Percentiles rank a stretch among this genome's conserved stretches.
These are phyloP conservation scores for Coemansia sp. DNA, from an alignment of 192 early-diverging fungal genomes.

Conservation along the genomic window DNA sequence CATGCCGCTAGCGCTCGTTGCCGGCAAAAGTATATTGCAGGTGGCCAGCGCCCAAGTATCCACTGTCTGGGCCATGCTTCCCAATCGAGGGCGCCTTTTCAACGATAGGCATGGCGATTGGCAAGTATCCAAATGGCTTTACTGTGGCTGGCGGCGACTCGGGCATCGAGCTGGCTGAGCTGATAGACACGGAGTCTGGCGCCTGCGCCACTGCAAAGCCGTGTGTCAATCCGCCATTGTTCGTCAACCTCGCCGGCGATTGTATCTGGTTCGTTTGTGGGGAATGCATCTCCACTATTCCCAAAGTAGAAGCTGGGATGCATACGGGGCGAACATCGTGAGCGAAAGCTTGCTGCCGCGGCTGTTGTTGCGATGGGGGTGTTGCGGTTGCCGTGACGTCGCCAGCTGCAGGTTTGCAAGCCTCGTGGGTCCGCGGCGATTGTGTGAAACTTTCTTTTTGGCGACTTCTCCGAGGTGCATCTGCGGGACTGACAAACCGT, in stretches of 20 bases:
- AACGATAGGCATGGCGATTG: constrained; percentile 5
- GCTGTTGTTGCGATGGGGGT: neutral
- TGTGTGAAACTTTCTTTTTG: neutral
- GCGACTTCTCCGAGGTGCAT: neutral
- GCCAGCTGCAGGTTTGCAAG: neutral
- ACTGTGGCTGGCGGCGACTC: constrained; percentile 13
- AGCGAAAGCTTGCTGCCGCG: neutral
- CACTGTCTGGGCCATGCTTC: neutral
- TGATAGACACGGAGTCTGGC: constrained; percentile 15
- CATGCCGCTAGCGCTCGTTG: neutral
- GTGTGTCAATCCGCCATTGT: neutral
- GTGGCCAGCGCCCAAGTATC: neutral
- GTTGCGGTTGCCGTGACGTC: neutral
- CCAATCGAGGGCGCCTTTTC: constrained; percentile 5
- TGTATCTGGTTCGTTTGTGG: neutral
- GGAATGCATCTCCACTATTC: neutral
- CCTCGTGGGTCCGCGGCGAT: neutral
- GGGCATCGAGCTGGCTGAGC: constrained; percentile 25
- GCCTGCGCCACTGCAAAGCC: constrained; percentile 12
- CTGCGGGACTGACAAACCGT: constrained; percentile 25
- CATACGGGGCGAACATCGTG: neutral
- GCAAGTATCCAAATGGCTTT: constrained; percentile 20
- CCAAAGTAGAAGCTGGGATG: neutral
- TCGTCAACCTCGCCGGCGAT: neutral
- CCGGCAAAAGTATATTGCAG: neutral